Percentiles rank a stretch among this genome's conserved stretches.
These are phyloP conservation scores for Kluyveromyces lactis DNA, from an alignment of 805 yeast genomes.

Conservation along the genomic window DNA sequence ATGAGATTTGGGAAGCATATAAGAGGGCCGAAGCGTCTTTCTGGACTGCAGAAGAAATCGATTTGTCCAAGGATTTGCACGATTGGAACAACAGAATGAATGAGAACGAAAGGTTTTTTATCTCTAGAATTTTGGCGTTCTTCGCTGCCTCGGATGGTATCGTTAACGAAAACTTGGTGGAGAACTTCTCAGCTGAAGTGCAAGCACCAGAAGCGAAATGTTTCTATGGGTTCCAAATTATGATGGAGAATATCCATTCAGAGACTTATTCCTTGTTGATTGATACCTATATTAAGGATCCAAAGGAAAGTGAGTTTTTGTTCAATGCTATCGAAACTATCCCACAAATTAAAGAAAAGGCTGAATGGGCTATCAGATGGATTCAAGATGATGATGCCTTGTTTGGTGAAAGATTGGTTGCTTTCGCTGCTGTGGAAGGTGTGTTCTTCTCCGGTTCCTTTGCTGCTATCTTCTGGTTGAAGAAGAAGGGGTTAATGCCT, in stretches of 20 bases:
- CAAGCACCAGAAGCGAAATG: conserved; percentile 97
- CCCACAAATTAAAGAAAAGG: conserved; percentile 94
- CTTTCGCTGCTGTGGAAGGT: conserved; percentile 98
- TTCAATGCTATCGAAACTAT: conserved; percentile 95
- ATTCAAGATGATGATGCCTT: conserved; percentile 79
- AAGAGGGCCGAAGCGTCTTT: conserved; percentile 98
- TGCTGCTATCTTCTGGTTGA: conserved; percentile 97
- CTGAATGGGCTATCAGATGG: conserved; percentile 99
- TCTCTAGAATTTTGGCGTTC: conserved; percentile 90
- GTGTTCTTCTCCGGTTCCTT: conserved; percentile 97
- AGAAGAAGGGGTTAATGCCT: conserved; percentile 98
- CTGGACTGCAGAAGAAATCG: conserved; percentile 99
- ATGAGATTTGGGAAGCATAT: conserved; percentile 98
- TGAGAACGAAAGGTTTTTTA: conserved; percentile 86
- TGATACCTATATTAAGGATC: conserved; percentile 93
- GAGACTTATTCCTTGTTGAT: conserved; percentile 94
- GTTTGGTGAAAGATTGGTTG: conserved; percentile 92
- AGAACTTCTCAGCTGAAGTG: conserved; percentile 95
- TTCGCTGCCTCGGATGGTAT: conserved; percentile 99
- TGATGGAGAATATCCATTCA: conserved; percentile 98
- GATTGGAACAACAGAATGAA: conserved; percentile 91
- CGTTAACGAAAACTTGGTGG: conserved; percentile 95
- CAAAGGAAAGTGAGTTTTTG: conserved; percentile 81
- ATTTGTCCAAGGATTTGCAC: conserved; percentile 78
- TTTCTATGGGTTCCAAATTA: conserved; percentile 98